Evolutionary conservation across 192 early-diverging fungal species (phyloP), one percentile per base, ranked within the genome.

Genomic region (Umbelopsis sp.): DNA sequence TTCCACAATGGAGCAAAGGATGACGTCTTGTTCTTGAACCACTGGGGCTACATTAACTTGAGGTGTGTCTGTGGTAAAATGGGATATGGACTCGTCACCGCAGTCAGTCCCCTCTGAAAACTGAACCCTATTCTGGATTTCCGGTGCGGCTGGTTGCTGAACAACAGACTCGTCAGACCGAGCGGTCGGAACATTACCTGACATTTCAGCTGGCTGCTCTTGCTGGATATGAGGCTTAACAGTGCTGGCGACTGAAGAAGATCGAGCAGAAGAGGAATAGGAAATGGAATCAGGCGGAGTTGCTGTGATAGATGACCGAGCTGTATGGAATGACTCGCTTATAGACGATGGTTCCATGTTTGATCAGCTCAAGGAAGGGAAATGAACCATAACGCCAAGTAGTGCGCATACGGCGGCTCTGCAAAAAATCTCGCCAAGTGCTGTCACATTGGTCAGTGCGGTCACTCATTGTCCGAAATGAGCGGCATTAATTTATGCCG

Each of bases 301-400:
- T 14, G 16, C 17, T 20, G 31, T 29, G 31, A 62, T 29, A 26
- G 3, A 34, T 4, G 56, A 62, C 12, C 26, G 11, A 20, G 56
- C 56, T 20, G 56, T 62, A 26, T 62, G 56, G 56, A 62, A 62
- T 0, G 56, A 62, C 4, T 62, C 56, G n/a, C 56, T 62, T 12
- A 62, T 14, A 4, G 56, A 62, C 8, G 56, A 62, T 34, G 56
- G 56, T 36, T 62, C 56, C 56, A 62, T 62, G 11, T 49, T 21
- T 1, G 47, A 49, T 49, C 47, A 49, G 47, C 20, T 21, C 17
- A 49, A 4, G 16, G 11, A 56, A 56, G 53, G 20, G 21, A 51
- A 51, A 21, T 41, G 38, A 41, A 6, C 38, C 38, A 41, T 41
- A n/a, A 41, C 38, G 38, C 38, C 38, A 6, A 41, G 7, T 11